Conservation (phyloP, 1,139 yeast species). For the Zygosaccharomyces sapae region DNA sequence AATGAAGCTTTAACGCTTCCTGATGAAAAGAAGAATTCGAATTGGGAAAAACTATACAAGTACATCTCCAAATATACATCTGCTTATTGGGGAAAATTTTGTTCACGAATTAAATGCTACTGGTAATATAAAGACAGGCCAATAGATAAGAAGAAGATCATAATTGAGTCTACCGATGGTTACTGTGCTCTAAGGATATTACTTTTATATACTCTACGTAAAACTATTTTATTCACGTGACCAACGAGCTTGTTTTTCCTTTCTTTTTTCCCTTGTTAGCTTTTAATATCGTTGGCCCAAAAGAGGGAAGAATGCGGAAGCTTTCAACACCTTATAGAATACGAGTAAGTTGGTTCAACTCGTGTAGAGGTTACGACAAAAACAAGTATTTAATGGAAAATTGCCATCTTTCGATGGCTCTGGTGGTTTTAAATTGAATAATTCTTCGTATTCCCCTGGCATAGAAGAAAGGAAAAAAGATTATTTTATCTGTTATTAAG, state of each 20-base stretch:
- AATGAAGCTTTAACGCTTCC: slow-evolving; percentile 84
- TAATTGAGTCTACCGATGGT: neutral
- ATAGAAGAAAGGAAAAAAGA: neutral
- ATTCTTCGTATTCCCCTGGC: neutral
- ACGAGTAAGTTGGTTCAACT: neutral
- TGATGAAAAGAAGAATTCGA: slow-evolving; percentile 68
- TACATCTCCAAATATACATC: slow-evolving; percentile 92
- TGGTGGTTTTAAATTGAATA: neutral
- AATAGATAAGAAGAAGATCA: too few species aligned
- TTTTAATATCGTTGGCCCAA: neutral
- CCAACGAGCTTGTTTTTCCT: neutral
- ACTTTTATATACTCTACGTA: neutral
- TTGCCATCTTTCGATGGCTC: slow-evolving; percentile 4
- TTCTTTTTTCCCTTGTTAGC: neutral
- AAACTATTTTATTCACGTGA: neutral
- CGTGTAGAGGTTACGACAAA: neutral
- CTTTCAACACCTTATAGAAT: neutral
- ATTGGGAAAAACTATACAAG: slow-evolving; percentile 76
- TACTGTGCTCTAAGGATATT: neutral
- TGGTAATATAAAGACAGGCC: slow-evolving; percentile 7
- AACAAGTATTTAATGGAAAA: neutral
- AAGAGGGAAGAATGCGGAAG: neutral
- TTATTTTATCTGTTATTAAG: too few species aligned
- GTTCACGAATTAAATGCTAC: slow-evolving; percentile 72
- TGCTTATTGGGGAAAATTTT: slow-evolving; percentile 94